Evolutionary conservation across 306 rosid species (phyloP).

Genomic region (Abrus precatorius): DNA sequence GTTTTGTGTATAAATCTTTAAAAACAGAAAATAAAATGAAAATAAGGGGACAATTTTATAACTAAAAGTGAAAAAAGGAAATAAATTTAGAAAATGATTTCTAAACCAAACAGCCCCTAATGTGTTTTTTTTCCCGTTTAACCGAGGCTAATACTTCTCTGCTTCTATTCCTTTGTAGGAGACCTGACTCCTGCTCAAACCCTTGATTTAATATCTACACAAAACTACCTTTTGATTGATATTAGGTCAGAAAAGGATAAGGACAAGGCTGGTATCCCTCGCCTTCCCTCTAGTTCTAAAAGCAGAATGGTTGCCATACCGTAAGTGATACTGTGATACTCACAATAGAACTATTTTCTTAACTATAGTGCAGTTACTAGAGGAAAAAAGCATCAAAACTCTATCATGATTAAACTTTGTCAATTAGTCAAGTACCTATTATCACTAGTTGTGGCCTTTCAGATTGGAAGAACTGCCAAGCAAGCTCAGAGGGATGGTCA

Average conservation of each 20-base stretch:
- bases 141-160: conserved; percentile 31
- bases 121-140: neutral
- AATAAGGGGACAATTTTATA: no score
- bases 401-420: neutral
- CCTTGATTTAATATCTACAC: conserved; percentile 76
- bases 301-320: conserved; percentile 80
- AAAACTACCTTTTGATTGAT: conserved; percentile 72
- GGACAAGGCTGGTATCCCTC: conserved; percentile 89
- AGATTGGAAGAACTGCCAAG: conserved; percentile 91
- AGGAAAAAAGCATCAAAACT: conserved; percentile 1
- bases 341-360: conserved; percentile 2
- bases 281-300: conserved; percentile 87
- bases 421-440: neutral
- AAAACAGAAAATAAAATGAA: no score
- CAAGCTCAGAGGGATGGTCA: conserved; percentile 81
- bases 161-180: conserved; percentile 61
- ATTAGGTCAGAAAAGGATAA: conserved; percentile 92
- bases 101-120: no score
- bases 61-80: no score
- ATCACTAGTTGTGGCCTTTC: conserved; percentile 41
- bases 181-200: conserved; percentile 91
- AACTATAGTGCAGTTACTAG: neutral
- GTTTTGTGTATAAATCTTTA: no score
- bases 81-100: no score
- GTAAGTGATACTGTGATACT: conserved; percentile 74